These are phyloP conservation scores for Triticum timopheevii DNA, from an alignment of 176 grass and related monocot species.

Conservation along the genomic window DNA sequence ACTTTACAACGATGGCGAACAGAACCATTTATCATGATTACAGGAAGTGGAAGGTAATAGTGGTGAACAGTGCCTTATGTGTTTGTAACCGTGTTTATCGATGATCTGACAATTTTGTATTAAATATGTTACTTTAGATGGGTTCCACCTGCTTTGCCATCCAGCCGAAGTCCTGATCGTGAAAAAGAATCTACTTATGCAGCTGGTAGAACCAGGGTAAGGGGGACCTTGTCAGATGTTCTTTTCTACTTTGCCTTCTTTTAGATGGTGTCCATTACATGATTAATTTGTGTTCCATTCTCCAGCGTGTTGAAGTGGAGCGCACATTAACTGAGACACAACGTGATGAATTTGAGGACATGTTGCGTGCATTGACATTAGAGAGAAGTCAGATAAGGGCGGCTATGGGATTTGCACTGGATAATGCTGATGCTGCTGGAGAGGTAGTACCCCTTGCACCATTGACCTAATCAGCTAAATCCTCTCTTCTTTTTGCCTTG, in stretches of 20 bases:
- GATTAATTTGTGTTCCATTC: constrained; percentile 17
- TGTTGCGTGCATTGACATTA: constrained; percentile 79
- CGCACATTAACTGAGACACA: constrained; percentile 95
- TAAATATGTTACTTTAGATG: constrained; percentile 55
- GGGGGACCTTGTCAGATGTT: constrained; percentile 15
- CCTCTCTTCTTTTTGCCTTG: background rate
- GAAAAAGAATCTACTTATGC: constrained; percentile 84
- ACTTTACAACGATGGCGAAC: constrained; percentile 96
- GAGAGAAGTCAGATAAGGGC: constrained; percentile 94
- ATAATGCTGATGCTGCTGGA: constrained; percentile 98
- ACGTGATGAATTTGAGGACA: constrained; percentile 99
- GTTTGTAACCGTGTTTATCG: constrained; percentile 11
- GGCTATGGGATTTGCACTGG: constrained; percentile 91
- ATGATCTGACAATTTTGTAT: constrained; percentile 30
- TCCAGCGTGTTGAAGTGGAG: constrained; percentile 94
- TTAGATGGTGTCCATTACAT: constrained; percentile 13
- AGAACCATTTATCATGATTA: constrained; percentile 99
- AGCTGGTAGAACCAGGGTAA: constrained; percentile 95
- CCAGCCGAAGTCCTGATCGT: constrained; percentile 75
- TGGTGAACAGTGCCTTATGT: constrained; percentile 16
- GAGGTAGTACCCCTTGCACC: constrained; percentile 64
- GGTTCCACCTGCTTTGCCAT: constrained; percentile 77
- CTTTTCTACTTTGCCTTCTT: background rate
- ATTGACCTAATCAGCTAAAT: background rate
- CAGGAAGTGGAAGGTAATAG: constrained; percentile 88